Percentiles rank a stretch among this genome's conserved stretches.
phyloP scores from a whole-genome alignment of 2,329 filamentous ascomycete species.

The Hypoxylon sp. region DNA sequence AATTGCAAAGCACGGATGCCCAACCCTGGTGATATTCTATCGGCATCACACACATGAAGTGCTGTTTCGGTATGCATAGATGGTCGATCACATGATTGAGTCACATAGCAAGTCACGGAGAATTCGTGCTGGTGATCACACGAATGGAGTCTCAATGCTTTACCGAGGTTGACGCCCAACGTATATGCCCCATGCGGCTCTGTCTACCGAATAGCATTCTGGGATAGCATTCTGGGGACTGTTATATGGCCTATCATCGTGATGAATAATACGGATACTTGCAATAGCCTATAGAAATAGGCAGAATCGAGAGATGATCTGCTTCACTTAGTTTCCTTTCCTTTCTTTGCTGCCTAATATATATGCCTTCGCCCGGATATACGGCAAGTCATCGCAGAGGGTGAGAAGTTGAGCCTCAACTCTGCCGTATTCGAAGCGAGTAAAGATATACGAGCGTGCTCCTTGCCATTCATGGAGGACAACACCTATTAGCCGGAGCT shows the following conservation, averaged over 20 bases:
- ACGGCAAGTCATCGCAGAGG: neutral
- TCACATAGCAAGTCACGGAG: neutral
- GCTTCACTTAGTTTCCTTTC: neutral
- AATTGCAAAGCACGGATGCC: conserved; percentile 20
- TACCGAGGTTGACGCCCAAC: neutral
- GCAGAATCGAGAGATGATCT: neutral
- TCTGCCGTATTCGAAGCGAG: neutral
- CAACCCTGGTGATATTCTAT: conserved; percentile 25
- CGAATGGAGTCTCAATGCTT: neutral
- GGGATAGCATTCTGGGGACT: neutral
- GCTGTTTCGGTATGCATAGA: conserved; percentile 6
- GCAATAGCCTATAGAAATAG: neutral
- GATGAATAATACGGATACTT: neutral
- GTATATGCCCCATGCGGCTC: neutral
- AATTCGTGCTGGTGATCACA: neutral
- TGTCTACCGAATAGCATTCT: neutral
- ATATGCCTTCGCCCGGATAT: neutral
- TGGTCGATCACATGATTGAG: conserved; percentile 15
- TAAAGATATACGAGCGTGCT: neutral
- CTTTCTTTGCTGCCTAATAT: neutral
- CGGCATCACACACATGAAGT: conserved; percentile 4
- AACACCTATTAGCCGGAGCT: neutral
- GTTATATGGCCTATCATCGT: neutral
- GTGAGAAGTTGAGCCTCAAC: neutral
- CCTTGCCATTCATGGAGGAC: neutral